A percentile compares a stretch with the other conserved stretches of the same genome.
Evolutionary conservation across 768 basidiomycete genomes (phyloP).

Genomic region (Leccinum boreale): DNA sequence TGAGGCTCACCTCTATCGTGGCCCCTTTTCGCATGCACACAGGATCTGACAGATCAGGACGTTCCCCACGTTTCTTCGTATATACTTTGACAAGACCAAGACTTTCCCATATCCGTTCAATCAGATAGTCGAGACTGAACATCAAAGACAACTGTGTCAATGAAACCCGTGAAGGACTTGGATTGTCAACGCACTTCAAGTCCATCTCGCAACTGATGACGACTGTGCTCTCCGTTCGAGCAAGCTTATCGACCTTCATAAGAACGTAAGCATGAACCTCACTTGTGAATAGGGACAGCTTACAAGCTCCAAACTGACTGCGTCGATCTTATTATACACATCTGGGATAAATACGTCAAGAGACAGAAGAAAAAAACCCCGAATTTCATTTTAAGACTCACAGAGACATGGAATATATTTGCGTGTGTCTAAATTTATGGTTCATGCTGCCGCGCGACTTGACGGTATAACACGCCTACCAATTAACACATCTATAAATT

Average conservation of each 20-base stretch:
- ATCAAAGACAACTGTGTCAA: constrained; percentile 5
- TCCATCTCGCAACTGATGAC: constrained; percentile 97
- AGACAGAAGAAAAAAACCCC: neutral
- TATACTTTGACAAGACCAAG: constrained; percentile 87
- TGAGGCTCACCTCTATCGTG: constrained; percentile 70
- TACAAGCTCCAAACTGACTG: constrained; percentile 72
- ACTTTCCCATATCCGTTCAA: constrained; percentile 77
- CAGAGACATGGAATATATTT: constrained; percentile 96
- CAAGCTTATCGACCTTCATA: constrained; percentile 69
- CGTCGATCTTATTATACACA: constrained; percentile 97
- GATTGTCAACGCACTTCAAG: constrained; percentile 59
- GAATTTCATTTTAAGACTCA: constrained; percentile 33
- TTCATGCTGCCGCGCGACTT: neutral
- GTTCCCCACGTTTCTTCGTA: constrained; percentile 95
- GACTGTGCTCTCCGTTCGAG: constrained; percentile 77
- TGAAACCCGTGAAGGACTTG: neutral
- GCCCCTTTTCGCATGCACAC: constrained; percentile 89
- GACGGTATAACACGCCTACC: constrained; percentile 41
- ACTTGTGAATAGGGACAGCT: neutral
- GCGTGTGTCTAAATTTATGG: constrained; percentile 61
- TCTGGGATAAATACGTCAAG: constrained; percentile 41
- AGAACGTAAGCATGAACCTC: neutral
- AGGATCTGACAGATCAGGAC: constrained; percentile 89
- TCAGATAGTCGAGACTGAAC: constrained; percentile 63
- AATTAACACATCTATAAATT: constrained; percentile 98